Base-by-base conservation (phyloP, 176 grass and related monocot species). In the Juncus inflexus region DNA sequence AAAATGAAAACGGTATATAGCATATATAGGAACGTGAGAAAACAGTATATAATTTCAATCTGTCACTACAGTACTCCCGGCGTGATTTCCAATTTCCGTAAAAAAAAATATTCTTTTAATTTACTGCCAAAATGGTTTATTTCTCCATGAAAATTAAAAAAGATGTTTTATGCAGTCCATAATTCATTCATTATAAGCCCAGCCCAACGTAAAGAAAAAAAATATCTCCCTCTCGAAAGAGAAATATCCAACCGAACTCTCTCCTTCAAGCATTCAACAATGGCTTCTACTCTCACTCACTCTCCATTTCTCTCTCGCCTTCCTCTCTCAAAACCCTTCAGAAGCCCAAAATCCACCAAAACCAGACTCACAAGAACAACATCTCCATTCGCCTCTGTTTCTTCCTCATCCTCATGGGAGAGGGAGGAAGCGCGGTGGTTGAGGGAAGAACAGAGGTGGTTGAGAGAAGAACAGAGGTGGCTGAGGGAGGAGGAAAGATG, bases 361-460 rank as follows among this genome's bases (percentile, higher is more conserved):
- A 35, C 51, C 35, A 62, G 4, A 16, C 15, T 63, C 53, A 14
- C 54, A 2, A 58, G 19, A 72, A 41, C 14, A 55, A 41, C 60
- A 11, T 56, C 52, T 6, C 50, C 73, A 7, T 2, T 67, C 0
- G 38, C 15, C 15, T 19, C 64, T 0, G 61, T 79, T 50, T 65
- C 81, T 8, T 83, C 77, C 0, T 39, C 75, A 9, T 64, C 79
- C 9, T 81, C 65, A 45, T 83, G 81, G 80, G 85, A 91, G 80
- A 80, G 85, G 51, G 85, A 97, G 71, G 92, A 97, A 63, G 63
- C 68, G 6, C 75, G 79, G 60, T 97, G 87, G 85, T 72, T 87
- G 15, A 84, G 91, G 53, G 91, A 96, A 77, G 91, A 96, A 73
- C 87, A 85, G 64, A 67, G 91, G 0, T 96, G 92, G 92, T 62